phyloP scores from a whole-genome alignment of 495 filamentous ascomycete species.

The Penicillium diatomitis region DNA sequence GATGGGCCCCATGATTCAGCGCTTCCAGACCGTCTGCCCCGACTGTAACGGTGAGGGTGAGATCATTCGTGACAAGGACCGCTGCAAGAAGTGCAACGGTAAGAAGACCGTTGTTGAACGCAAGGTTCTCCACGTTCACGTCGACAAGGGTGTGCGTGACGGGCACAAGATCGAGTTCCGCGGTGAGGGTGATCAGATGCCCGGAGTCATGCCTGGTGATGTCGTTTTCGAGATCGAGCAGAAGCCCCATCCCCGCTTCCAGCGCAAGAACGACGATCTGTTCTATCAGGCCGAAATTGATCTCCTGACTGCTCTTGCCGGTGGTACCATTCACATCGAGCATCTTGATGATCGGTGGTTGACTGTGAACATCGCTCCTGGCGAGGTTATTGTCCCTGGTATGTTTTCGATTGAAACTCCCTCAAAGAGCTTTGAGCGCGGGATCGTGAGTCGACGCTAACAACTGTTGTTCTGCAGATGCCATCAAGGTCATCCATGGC shows the following conservation, averaged over 20 bases:
- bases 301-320: constrained; percentile 87
- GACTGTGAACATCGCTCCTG: constrained; percentile 78
- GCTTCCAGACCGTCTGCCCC: constrained; percentile 97
- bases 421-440: neutral
- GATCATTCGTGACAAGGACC: constrained; percentile 89
- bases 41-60: constrained; percentile 97
- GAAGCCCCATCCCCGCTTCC: constrained; percentile 92
- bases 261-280: constrained; percentile 91
- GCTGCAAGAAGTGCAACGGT: constrained; percentile 86
- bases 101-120: constrained; percentile 98
- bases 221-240: constrained; percentile 97
- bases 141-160: constrained; percentile 86
- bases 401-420: constrained; percentile 30
- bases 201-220: constrained; percentile 84
- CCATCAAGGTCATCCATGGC: constrained; percentile 88
- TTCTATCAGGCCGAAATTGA: constrained; percentile 96
- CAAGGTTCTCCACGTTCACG: constrained; percentile 96
- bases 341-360: constrained; percentile 97
- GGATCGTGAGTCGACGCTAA: no score
- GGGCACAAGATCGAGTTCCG: constrained; percentile 94
- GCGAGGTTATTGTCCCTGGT: constrained; percentile 92
- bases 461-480: constrained; percentile 40
- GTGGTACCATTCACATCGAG: constrained; percentile 82
- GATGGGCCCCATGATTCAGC: constrained; percentile 99
- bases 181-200: constrained; percentile 94